Evolutionary conservation across 1,284 basidiomycete genomes (phyloP).

Genomic region (Moesziomyces parantarcticus): DNA sequence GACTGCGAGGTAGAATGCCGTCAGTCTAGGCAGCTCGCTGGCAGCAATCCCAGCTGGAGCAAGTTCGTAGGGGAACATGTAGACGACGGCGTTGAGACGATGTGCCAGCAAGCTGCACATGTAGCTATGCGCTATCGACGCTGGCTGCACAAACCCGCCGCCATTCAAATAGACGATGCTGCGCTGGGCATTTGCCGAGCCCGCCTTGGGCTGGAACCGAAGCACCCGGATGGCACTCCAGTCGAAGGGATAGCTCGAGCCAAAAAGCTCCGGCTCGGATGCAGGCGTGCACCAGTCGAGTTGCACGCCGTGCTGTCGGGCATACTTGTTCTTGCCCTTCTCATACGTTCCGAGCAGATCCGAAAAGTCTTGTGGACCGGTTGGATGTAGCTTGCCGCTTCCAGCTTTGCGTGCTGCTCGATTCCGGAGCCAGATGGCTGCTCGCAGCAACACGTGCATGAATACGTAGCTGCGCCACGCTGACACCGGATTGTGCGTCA

Average conservation of each 20-base stretch:
- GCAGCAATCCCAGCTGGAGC: constrained; percentile 3
- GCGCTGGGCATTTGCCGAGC: not conserved
- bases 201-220: constrained; percentile 5
- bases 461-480: constrained; percentile 5
- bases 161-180: constrained; percentile 5
- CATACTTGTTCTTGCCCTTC: constrained; percentile 8
- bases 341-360: not conserved
- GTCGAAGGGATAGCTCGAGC: not conserved
- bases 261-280: constrained; percentile 1
- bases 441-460: constrained; percentile 1
- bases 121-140: constrained; percentile 6
- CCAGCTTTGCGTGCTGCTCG: not conserved
- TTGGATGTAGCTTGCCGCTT: not conserved
- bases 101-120: constrained; percentile 6
- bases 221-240: constrained; percentile 6
- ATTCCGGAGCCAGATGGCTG: not conserved
- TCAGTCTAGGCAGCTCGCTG: constrained; percentile 3
- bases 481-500: constrained; percentile 1
- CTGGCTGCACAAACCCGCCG: constrained; percentile 4
- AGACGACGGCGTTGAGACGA: constrained; percentile 6
- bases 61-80: constrained; percentile 9
- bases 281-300: constrained; percentile 6
- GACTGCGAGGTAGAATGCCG: constrained; percentile 5
- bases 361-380: constrained; percentile 4
- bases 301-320: constrained; percentile 1